phyloP scores from a whole-genome alignment of 2,329 filamentous ascomycete species.

The Phoma sp. region DNA sequence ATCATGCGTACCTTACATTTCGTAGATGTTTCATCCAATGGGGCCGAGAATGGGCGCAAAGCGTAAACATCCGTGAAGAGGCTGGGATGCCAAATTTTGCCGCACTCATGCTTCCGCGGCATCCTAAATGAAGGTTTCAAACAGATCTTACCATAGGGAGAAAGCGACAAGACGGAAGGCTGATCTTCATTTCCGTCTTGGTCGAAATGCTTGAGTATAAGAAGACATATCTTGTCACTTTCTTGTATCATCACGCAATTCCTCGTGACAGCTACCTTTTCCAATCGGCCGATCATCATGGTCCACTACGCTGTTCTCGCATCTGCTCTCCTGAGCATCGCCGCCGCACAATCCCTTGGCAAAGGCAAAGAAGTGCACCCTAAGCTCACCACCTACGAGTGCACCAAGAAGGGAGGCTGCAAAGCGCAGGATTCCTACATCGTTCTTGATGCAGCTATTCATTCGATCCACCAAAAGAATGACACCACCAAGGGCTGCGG shows the following conservation, averaged over 20 bases:
- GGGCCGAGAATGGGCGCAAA: background rate
- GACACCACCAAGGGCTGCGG: constrained; percentile 42
- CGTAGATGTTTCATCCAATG: background rate
- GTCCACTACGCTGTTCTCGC: constrained; percentile 34
- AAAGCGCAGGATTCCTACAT: constrained; percentile 55
- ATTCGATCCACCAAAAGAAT: constrained; percentile 53
- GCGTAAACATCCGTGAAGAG: background rate
- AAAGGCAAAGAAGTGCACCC: constrained; percentile 57
- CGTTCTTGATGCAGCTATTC: constrained; percentile 58
- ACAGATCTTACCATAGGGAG: background rate
- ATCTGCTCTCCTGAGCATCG: constrained; percentile 36
- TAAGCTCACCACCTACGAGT: constrained; percentile 59
- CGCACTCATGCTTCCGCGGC: background rate
- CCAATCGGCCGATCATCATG: constrained; percentile 19
- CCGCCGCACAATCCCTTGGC: constrained; percentile 40
- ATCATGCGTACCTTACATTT: constrained; percentile 16
- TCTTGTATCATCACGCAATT: constrained; percentile 12
- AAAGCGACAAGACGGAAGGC: constrained; percentile 5
- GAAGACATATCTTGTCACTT: background rate
- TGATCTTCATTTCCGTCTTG: constrained; percentile 4
- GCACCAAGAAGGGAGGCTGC: constrained; percentile 59
- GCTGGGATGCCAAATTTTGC: background rate
- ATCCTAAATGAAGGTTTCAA: constrained; percentile 6
- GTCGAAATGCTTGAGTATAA: constrained; percentile 10
- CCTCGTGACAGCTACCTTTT: constrained; percentile 1